Evolutionary conservation across 2,329 filamentous ascomycete species (phyloP), one percentile per base, ranked within the genome.

Genomic region (Xylariales sp.): DNA sequence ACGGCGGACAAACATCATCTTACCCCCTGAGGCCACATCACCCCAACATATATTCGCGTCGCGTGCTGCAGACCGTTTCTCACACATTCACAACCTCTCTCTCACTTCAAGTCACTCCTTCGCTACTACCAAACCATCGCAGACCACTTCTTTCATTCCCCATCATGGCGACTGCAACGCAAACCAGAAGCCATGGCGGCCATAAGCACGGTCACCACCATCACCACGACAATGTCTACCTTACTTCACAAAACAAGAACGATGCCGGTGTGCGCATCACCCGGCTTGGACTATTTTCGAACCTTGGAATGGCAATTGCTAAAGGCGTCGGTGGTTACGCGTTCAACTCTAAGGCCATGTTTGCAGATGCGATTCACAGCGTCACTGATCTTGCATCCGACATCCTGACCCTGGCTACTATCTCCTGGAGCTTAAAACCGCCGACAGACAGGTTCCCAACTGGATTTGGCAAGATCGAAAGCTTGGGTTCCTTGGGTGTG

Each of bases 391-490:
- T 98, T 43, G 88, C 95, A 46, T 96, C 90, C 40, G 93, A 98
- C 63, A 76, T 98, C 53, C 81, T 96, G 62, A 98, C 93, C 1
- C 76, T 98, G 15, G 87, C 88, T 12, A 98, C 93, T 8, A 90
- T 98, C 34, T 91, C 90, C 15, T 95, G 87, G 82, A 95, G 90
- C 45, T 68, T 97, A 46, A 88, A 86, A 55, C 84, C 88, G 5
- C 89, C 93, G 0, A 88, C 86, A 9, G 76, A 85, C 41, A 78
- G 78, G 29, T 98, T 95, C 59, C 93, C 93, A 2, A 80, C 82
- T 55, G 93, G 93, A 2, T 98, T 95, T 60, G 93, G 93, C 59
- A 98, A 98, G 70, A 79, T 98, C n/a, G 93, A 98, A 71, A 95
- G 89, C 56, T 68, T 98, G 58, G 93, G 93, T 15, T 93, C 89